Base-by-base conservation (phyloP, 2,329 filamentous ascomycete genomes). In the Colletotrichum godetiae region DNA sequence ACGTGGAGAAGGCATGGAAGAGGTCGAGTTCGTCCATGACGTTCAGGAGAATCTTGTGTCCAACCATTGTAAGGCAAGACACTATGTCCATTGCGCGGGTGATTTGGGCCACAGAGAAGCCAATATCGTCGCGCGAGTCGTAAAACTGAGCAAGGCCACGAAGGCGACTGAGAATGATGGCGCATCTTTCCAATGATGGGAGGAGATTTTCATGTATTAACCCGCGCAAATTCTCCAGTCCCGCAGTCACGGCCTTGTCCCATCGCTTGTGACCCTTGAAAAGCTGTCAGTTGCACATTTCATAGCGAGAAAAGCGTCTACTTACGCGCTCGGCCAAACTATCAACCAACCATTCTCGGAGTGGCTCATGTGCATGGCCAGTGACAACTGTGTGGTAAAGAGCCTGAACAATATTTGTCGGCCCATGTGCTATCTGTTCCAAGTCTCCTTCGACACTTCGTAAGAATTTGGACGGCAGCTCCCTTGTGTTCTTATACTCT, bases 291-390 rank as follows among this genome's bases (percentile, higher is more conserved):
- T 78, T 60, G 12, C 22, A 78, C 70, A 31, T 52, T 68, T 75
- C 64, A 65, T 53, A 73, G 4, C 13, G 37, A 66, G 7, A 5
- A 15, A 12, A 31, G n/a, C 27, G 35, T 33, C 68, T 35, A 81
- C 89, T 78, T 86, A 95, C 94, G 75, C 94, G 87, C 79, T 97
- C 94, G 8, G 91, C 90, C 35, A 98, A 84, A 76, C 93, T 93
- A 78, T 98, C 95, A 5, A 95, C 90, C 1, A 99, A 87, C 93
- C 97, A 99, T 80, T 98, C 95, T 72, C 91, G 92, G 67, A 98
- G 86, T 24, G 91, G 89, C 11, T 90, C 89, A 65, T 93, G 91
- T 31, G 93, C 95, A 78, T 97, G 91, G 0, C 95, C 95, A 0
- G 95, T 97, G 35, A 95, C 91, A 5, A 95, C 93, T 0, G 96